Conservation (phyloP, 805 yeast genomes). For the Zygosaccharomyces bailii region DNA sequence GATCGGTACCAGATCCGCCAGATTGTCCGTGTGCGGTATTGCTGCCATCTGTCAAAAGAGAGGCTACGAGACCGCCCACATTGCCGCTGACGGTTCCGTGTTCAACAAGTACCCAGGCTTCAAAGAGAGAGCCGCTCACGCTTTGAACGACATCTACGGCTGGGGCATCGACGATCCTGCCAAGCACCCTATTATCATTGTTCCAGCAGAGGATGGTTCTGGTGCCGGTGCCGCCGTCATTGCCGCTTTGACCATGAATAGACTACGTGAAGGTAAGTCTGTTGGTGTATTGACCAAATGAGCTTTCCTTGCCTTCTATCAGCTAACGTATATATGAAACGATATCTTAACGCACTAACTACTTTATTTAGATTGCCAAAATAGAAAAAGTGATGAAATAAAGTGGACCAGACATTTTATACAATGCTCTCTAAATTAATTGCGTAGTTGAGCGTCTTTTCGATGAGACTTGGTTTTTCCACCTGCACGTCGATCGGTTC, state of each 20-base stretch:
- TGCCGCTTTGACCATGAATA: slow-evolving; percentile 87
- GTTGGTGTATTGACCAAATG: slow-evolving; percentile 47
- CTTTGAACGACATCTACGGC: slow-evolving; percentile 81
- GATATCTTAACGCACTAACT: not conserved
- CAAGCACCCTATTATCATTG: slow-evolving; percentile 74
- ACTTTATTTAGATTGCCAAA: not conserved
- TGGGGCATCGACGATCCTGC: slow-evolving; percentile 52
- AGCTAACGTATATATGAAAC: slow-evolving; percentile 7
- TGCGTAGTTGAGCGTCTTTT: slow-evolving; percentile 79
- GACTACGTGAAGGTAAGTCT: slow-evolving; percentile 67
- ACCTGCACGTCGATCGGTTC: slow-evolving; percentile 26
- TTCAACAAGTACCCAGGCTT: slow-evolving; percentile 91
- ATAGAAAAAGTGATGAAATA: not conserved
- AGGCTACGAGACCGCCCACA: slow-evolving; percentile 69
- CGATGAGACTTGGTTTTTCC: slow-evolving; percentile 43
- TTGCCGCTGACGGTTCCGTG: slow-evolving; percentile 98
- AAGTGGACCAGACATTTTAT: slow-evolving; percentile 36
- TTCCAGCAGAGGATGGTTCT: slow-evolving; percentile 96
- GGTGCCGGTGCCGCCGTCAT: slow-evolving; percentile 99
- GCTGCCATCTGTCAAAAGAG: slow-evolving; percentile 92
- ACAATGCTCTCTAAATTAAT: slow-evolving; percentile 90
- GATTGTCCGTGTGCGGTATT: slow-evolving; percentile 90
- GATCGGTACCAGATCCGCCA: slow-evolving; percentile 88
- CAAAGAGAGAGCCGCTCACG: slow-evolving; percentile 83
- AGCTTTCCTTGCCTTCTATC: not conserved